Evolutionary conservation across 1,284 basidiomycete species (phyloP).

Genomic region (Moesziomyces parantarcticus): DNA sequence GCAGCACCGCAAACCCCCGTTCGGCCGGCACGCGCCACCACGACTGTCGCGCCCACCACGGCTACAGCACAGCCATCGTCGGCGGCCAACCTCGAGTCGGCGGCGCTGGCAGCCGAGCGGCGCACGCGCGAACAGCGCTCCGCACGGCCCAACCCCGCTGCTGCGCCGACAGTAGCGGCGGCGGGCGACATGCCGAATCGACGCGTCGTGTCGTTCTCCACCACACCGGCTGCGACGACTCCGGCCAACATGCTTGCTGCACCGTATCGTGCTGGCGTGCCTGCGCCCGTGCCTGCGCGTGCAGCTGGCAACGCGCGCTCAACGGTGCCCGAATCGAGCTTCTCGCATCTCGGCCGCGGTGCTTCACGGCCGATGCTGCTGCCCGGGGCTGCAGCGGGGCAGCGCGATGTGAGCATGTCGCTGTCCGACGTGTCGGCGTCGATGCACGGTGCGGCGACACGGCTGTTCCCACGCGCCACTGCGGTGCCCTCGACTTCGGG

Average conservation of each 20-base stretch:
- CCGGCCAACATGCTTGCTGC: neutral
- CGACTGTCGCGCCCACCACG: neutral
- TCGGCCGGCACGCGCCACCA: neutral
- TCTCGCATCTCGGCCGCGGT: neutral
- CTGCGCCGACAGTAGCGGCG: neutral
- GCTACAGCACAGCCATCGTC: neutral
- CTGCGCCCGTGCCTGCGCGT: neutral
- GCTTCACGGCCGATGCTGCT: neutral
- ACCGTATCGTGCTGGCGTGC: no score
- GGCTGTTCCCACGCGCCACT: no score
- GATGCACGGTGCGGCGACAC: neutral
- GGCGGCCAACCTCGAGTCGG: neutral
- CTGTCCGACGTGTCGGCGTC: neutral
- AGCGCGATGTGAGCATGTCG: neutral
- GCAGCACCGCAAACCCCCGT: constrained; percentile 9
- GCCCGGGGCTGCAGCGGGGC: no score
- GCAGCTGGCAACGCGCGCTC: neutral
- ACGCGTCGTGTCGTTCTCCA: constrained; percentile 8
- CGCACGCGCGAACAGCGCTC: neutral
- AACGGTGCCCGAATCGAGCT: neutral
- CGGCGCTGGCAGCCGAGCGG: constrained; percentile 1
- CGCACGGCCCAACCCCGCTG: neutral
- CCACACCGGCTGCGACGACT: neutral
- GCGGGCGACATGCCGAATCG: neutral
- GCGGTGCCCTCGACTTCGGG: no score